phyloP scores from a whole-genome alignment of 108 stramenopile genomes.

The Aurantiochytrium sp. region DNA sequence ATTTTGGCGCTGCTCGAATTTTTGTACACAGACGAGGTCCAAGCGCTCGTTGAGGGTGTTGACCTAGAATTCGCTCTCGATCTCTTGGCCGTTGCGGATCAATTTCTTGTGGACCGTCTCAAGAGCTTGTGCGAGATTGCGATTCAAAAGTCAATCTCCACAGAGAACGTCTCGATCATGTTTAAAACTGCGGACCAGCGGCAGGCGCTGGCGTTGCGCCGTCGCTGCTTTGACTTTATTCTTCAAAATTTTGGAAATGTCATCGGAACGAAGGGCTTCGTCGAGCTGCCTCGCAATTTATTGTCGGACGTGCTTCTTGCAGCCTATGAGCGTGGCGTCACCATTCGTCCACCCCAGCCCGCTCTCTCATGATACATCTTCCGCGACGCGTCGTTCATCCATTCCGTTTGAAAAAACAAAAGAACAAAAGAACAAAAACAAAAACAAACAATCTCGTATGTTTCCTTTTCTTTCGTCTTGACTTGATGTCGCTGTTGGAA shows the following conservation, averaged over 20 bases:
- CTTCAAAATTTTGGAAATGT: neutral
- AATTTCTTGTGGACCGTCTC: conserved; percentile 80
- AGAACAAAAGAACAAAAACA: no score
- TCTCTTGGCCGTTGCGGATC: conserved; percentile 76
- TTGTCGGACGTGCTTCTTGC: neutral
- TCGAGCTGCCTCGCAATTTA: neutral
- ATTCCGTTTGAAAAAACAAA: no score
- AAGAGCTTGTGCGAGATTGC: conserved; percentile 72
- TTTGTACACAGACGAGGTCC: conserved; percentile 71
- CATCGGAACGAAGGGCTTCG: neutral
- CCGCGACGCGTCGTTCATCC: no score
- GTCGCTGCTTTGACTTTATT: conserved; percentile 16
- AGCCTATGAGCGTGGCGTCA: neutral
- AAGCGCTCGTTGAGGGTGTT: conserved; percentile 19
- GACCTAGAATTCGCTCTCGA: conserved; percentile 39
- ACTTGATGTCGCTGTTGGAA: no score
- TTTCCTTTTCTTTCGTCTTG: no score
- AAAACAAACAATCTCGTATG: no score
- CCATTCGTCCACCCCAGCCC: neutral
- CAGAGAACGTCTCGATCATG: conserved; percentile 64
- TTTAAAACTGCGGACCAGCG: conserved; percentile 17
- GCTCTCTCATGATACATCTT: neutral
- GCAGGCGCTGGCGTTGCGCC: neutral
- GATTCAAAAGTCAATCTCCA: conserved; percentile 57
- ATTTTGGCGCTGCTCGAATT: conserved; percentile 79